phyloP scores from a whole-genome alignment of 495 filamentous ascomycete species.

The Astrothelium subdiscretum region DNA sequence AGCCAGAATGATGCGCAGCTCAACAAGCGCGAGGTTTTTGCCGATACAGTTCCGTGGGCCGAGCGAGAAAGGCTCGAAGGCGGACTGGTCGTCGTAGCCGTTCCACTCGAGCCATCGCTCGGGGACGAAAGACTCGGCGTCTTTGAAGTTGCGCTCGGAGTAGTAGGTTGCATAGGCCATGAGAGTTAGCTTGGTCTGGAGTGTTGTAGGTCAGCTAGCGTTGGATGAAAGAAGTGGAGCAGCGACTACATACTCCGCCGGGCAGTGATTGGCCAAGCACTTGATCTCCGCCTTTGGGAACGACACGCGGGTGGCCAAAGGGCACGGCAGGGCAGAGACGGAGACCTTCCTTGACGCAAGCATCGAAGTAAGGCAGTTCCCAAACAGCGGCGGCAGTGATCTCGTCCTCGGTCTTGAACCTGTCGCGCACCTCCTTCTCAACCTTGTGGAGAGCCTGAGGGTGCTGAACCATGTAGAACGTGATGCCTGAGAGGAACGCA shows the following conservation, averaged over 20 bases:
- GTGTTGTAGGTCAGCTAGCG: not conserved
- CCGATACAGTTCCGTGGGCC: conserved; percentile 26
- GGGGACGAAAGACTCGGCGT: conserved; percentile 23
- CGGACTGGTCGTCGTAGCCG: conserved; percentile 16
- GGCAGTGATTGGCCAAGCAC: conserved; percentile 31
- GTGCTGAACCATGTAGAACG: conserved; percentile 19
- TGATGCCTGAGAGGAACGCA: conserved; percentile 21
- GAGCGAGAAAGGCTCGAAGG: conserved; percentile 20
- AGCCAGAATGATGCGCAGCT: conserved; percentile 22
- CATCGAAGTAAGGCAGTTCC: conserved; percentile 32
- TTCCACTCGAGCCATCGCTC: conserved; percentile 20
- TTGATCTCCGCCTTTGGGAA: conserved; percentile 24
- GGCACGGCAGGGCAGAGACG: conserved; percentile 41
- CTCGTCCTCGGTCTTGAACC: conserved; percentile 18
- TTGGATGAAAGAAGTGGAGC: not conserved
- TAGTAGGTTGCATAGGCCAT: conserved; percentile 22
- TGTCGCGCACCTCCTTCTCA: conserved; percentile 15
- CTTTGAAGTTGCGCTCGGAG: conserved; percentile 16
- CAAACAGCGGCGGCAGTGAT: conserved; percentile 25
- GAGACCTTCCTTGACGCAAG: conserved; percentile 41
- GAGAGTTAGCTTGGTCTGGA: not conserved
- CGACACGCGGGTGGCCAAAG: not conserved
- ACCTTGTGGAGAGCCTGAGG: conserved; percentile 9
- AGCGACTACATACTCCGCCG: conserved; percentile 17
- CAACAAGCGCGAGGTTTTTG: conserved; percentile 18